A percentile compares a stretch with the other conserved stretches of the same genome.
These are phyloP conservation scores for Schizochytrium sp. DNA, from an alignment of 108 stramenopile genomes.

Conservation along the genomic window DNA sequence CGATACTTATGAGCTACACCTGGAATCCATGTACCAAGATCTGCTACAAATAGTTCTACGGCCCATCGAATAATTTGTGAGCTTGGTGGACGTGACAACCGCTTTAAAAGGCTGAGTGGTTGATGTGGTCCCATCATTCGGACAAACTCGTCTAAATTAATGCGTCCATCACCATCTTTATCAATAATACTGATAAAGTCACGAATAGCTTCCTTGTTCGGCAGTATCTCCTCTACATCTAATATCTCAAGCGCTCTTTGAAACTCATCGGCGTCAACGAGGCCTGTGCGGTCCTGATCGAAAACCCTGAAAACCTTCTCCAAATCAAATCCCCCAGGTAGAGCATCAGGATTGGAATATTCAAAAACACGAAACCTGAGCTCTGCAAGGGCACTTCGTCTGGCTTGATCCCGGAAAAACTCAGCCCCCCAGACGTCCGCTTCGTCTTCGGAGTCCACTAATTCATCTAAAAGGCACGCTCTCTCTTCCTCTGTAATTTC, in stretches of 20 bases:
- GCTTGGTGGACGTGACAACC: neutral
- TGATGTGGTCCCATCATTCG: constrained; percentile 4
- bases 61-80: constrained; percentile 41
- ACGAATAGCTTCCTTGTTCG: neutral
- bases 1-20: neutral
- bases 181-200: constrained; percentile 4
- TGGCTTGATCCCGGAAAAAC: neutral
- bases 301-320: constrained; percentile 30
- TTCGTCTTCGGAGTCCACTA: constrained; percentile 34
- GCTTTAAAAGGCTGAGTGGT: neutral
- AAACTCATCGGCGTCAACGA: constrained; percentile 7
- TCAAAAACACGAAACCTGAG: constrained; percentile 14
- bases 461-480: neutral
- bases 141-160: neutral
- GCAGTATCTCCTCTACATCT: constrained; percentile 8
- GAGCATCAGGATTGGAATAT: constrained; percentile 1
- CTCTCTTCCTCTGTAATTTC: neutral
- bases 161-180: constrained; percentile 19
- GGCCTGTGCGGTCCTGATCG: constrained; percentile 27
- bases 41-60: constrained; percentile 35
- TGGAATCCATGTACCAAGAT: constrained; percentile 5
- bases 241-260: neutral
- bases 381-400: constrained; percentile 46
- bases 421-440: constrained; percentile 17
- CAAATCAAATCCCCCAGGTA: constrained; percentile 8